Conservation (phyloP, 2,329 filamentous ascomycete species). For the Aphanocladium album region DNA sequence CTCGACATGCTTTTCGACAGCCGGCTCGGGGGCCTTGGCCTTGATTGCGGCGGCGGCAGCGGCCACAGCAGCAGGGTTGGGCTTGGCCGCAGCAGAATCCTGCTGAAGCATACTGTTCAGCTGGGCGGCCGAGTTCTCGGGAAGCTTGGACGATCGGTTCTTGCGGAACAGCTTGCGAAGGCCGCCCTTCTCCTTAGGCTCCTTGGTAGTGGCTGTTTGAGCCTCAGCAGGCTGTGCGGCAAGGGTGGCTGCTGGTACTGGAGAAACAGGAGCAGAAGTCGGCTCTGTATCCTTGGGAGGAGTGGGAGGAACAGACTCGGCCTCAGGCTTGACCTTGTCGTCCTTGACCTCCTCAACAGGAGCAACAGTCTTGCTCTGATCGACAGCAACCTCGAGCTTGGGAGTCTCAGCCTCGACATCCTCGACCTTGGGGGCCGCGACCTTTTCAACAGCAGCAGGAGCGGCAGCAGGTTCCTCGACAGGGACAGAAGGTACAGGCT, state of each 20-base stretch:
- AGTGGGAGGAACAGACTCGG: slow-evolving; percentile 10
- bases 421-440: not conserved
- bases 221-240: slow-evolving; percentile 9
- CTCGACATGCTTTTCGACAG: not conserved
- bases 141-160: slow-evolving; percentile 53
- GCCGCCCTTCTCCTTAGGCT: slow-evolving; percentile 44
- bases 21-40: slow-evolving; percentile 19
- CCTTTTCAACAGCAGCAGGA: not conserved
- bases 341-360: not conserved
- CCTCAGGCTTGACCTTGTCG: not conserved
- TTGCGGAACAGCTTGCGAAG: slow-evolving; percentile 65
- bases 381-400: not conserved
- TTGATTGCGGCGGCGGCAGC: slow-evolving; percentile 17
- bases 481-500: not conserved
- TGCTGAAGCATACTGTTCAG: slow-evolving; percentile 46
- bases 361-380: not conserved
- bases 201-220: slow-evolving; percentile 15
- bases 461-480: not conserved
- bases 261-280: slow-evolving; percentile 23
- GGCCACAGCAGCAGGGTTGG: slow-evolving; percentile 10
- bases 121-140: slow-evolving; percentile 48
- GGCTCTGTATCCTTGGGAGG: slow-evolving; percentile 22
- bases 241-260: slow-evolving; percentile 28
- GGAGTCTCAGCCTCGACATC: not conserved
- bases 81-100: slow-evolving; percentile 23